Evolutionary conservation across 306 rosid genomes (phyloP).

Genomic region (Castanea sativa): DNA sequence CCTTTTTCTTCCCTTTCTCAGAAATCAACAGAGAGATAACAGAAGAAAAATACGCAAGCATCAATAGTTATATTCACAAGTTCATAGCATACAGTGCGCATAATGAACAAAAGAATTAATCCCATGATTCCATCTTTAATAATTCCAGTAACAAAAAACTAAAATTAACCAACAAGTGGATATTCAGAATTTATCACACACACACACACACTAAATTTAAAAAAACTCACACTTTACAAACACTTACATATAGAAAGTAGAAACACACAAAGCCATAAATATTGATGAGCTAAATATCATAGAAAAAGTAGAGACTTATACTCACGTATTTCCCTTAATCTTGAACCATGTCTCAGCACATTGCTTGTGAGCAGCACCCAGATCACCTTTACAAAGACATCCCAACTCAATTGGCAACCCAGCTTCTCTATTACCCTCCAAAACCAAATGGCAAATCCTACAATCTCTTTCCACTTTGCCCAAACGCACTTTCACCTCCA

Average conservation of each 20-base stretch:
- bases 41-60: neutral
- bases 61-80: neutral
- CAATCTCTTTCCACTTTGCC: slow-evolving; percentile 74
- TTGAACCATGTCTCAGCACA: slow-evolving; percentile 99
- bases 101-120: neutral
- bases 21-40: neutral
- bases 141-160: neutral
- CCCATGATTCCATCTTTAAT: neutral
- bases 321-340: slow-evolving; percentile 91
- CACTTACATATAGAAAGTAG: neutral
- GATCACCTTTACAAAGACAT: slow-evolving; percentile 85
- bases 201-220: neutral
- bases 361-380: slow-evolving; percentile 91
- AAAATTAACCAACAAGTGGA: neutral
- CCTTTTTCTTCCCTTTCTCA: neutral
- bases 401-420: slow-evolving; percentile 79
- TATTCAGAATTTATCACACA: neutral
- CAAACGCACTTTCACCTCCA: slow-evolving; percentile 51
- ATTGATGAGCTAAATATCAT: neutral
- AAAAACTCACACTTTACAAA: neutral
- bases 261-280: neutral
- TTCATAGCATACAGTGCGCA: neutral
- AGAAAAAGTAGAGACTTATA: slow-evolving; percentile 3
- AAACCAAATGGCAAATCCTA: slow-evolving; percentile 71
- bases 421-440: slow-evolving; percentile 76